Evolutionary conservation across 108 stramenopile genomes (phyloP), one percentile per base, ranked within the genome.

Genomic region (Cyclotella sp.): DNA sequence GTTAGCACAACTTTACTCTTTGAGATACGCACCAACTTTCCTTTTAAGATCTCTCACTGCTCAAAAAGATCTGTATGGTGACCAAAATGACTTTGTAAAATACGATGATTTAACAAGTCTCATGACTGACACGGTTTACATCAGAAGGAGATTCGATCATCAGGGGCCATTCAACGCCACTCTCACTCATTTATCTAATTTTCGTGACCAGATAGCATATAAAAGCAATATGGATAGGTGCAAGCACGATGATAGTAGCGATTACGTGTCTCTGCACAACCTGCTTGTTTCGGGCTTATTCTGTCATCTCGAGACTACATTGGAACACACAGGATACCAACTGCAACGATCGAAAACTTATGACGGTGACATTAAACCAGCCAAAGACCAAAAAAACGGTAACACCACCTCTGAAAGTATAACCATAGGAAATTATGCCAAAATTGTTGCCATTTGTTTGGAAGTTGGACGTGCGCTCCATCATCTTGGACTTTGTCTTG

Each of bases 391-490:
- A 19, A 27, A 21, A 24, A 24, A 30, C 18, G 43, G 9, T 18
- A 46, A 22, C n/a, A 52, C 15, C 28, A 53, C 26, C 22, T 27
- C 15, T 18, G 52, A 44, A n/a, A 55, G 12, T 27, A 72, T 72
- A 42, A 70, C 70, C 16, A 19, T 51, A 21, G 44, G 72, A 22
- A 76, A 82, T 70, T 75, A 77, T 63, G 58, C 83, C 3, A 62
- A 69, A 0, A 73, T 81, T 46, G 75, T 81, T 40, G 68, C 85
- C 26, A 70, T 42, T 63, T 86, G 83, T 34, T 63, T 86, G 19
- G 85, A 86, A 55, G 70, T 77, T 53, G 85, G 85, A 9, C 70
- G 85, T 28, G 62, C 85, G 21, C 78, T 86, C 42, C 83, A 86
- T 72, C 79, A 84, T 59, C 76, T 83, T 14, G 85, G 85, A 0